Conservation (phyloP, 495 filamentous ascomycete genomes). For the Neurospora sp. region DNA sequence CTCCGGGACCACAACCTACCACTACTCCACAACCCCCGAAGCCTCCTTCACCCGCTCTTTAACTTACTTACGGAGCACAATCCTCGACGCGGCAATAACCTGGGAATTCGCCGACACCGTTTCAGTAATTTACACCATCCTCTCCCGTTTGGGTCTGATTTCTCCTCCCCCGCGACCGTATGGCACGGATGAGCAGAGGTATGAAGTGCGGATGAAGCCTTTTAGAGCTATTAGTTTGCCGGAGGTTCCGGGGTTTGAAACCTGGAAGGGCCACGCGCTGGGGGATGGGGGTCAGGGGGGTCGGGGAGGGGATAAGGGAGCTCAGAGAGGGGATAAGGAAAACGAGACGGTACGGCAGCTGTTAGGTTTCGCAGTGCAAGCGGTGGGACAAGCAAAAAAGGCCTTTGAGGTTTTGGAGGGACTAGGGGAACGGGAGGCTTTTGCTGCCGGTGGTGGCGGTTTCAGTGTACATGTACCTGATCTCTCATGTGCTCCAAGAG, state of each 20-base stretch:
- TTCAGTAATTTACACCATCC: conserved; percentile 52
- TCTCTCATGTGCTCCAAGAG: too few species aligned
- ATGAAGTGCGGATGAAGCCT: conserved; percentile 85
- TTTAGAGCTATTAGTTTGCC: conserved; percentile 63
- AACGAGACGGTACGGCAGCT: conserved; percentile 19
- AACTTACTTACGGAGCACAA: conserved; percentile 47
- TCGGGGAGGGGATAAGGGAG: too few species aligned
- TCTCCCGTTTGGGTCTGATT: conserved; percentile 52
- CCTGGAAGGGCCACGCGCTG: conserved; percentile 30
- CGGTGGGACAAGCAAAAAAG: conserved; percentile 51
- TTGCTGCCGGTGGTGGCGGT: conserved; percentile 10
- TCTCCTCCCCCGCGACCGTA: conserved; percentile 55
- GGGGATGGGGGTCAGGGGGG: not conserved
- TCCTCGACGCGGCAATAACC: conserved; percentile 58
- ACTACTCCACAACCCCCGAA: conserved; percentile 15
- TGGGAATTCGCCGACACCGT: conserved; percentile 64
- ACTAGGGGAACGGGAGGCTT: conserved; percentile 34
- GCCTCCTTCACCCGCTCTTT: conserved; percentile 45
- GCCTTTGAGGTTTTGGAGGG: conserved; percentile 53
- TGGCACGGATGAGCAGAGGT: conserved; percentile 57
- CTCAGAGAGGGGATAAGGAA: too few species aligned
- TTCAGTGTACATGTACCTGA: too few species aligned
- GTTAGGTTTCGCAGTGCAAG: conserved; percentile 50
- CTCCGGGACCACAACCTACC: not conserved
- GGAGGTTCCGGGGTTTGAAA: conserved; percentile 55